Conservation (phyloP, 2,329 filamentous ascomycete genomes). For the Monilinia fructigena region DNA sequence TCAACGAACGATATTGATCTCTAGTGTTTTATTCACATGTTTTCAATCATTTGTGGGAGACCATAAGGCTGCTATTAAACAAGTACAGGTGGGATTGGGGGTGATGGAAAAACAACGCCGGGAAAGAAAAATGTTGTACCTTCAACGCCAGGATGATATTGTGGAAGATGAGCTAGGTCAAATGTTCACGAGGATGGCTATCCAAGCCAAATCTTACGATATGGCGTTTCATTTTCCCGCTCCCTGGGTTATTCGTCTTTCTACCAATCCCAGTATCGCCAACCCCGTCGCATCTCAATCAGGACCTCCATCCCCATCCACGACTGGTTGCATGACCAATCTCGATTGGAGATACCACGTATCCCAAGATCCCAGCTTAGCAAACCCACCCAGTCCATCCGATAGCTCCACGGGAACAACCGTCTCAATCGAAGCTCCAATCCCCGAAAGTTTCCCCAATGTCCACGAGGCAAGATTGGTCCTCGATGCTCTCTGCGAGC, state of each 20-base stretch:
- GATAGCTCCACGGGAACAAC: slow-evolving; percentile 38
- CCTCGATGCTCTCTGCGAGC: slow-evolving; percentile 57
- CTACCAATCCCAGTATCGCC: slow-evolving; percentile 38
- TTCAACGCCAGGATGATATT: slow-evolving; percentile 29
- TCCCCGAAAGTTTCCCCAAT: slow-evolving; percentile 45
- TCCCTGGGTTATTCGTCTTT: slow-evolving; percentile 57
- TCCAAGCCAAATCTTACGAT: slow-evolving; percentile 66
- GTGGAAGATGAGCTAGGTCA: slow-evolving; percentile 55
- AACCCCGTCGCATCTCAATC: slow-evolving; percentile 32
- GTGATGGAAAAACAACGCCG: slow-evolving; percentile 54
- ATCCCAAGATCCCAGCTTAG: slow-evolving; percentile 1
- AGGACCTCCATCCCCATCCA: slow-evolving; percentile 13
- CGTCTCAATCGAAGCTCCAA: slow-evolving; percentile 28
- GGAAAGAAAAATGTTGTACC: slow-evolving; percentile 43
- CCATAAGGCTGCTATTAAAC: slow-evolving; percentile 59
- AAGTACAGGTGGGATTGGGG: slow-evolving; percentile 58
- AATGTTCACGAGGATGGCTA: slow-evolving; percentile 62
- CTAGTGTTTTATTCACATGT: slow-evolving; percentile 63
- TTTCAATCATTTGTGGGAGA: slow-evolving; percentile 67
- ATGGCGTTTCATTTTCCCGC: slow-evolving; percentile 67
- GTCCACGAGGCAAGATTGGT: slow-evolving; percentile 55
- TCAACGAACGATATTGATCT: slow-evolving; percentile 59
- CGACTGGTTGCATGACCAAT: neutral
- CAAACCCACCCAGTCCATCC: slow-evolving; percentile 44
- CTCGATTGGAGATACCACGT: slow-evolving; percentile 11